phyloP scores from a whole-genome alignment of 148 eudicot species.

The Oxyria digyna region DNA sequence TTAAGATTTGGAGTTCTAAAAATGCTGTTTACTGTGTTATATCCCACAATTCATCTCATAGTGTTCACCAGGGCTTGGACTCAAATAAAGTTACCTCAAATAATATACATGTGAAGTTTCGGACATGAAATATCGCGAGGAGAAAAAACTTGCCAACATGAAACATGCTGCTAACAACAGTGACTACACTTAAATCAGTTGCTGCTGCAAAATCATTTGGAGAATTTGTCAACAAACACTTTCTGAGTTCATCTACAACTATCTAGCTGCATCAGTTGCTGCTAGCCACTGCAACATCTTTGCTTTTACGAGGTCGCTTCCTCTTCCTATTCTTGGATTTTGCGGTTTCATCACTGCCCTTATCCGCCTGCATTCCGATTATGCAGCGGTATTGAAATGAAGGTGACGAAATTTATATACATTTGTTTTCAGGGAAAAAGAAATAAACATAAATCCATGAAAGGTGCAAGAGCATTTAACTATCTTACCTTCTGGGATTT shows the following conservation, averaged over 20 bases:
- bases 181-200: not conserved
- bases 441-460: too few relatives aligned
- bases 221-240: not conserved
- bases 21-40: too few relatives aligned
- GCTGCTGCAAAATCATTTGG: not conserved
- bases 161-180: not conserved
- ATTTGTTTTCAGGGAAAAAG: too few relatives aligned
- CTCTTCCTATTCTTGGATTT: conserved; percentile 46
- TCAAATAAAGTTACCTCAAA: too few relatives aligned
- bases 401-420: not conserved
- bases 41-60: not conserved
- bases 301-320: conserved; percentile 45
- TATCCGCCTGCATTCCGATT: conserved; percentile 22
- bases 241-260: not conserved
- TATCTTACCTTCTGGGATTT: not conserved
- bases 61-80: not conserved
- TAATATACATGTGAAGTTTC: too few relatives aligned
- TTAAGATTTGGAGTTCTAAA: not conserved
- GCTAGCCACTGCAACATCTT: conserved; percentile 16
- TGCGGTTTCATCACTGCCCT: conserved; percentile 15
- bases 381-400: not conserved
- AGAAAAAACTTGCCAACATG: not conserved
- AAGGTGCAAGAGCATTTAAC: not conserved
- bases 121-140: too few relatives aligned
- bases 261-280: not conserved